Evolutionary conservation across 2,329 filamentous ascomycete genomes (phyloP).

Genomic region (Penicillium capsulatum): DNA sequence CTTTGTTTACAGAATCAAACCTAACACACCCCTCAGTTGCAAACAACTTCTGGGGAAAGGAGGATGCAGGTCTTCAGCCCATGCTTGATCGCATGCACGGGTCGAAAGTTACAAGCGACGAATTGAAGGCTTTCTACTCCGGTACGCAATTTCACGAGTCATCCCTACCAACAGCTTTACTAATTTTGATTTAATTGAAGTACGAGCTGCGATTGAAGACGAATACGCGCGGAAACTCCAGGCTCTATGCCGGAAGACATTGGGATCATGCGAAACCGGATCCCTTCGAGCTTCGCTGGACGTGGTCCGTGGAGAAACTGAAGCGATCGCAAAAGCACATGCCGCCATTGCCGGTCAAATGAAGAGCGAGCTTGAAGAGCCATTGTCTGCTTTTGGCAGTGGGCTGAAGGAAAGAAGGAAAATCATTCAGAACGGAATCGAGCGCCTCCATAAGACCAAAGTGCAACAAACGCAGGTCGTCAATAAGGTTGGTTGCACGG

Average conservation of each 20-base stretch:
- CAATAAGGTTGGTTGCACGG: constrained; percentile 66
- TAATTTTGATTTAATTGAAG: constrained; percentile 31
- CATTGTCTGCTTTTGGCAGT: constrained; percentile 82
- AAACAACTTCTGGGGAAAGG: constrained; percentile 99
- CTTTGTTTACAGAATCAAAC: neutral
- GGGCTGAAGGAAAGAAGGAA: constrained; percentile 96
- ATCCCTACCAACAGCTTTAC: neutral
- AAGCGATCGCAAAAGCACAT: constrained; percentile 91
- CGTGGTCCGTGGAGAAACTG: constrained; percentile 80
- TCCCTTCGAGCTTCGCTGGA: constrained; percentile 81
- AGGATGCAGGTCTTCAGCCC: constrained; percentile 90
- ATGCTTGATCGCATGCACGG: constrained; percentile 91
- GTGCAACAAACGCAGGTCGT: constrained; percentile 84
- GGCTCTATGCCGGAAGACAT: constrained; percentile 76
- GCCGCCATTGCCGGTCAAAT: constrained; percentile 87
- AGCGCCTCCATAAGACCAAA: constrained; percentile 91
- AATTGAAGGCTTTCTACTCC: constrained; percentile 85
- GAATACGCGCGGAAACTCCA: constrained; percentile 90
- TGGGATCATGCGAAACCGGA: constrained; percentile 83
- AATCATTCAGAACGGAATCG: constrained; percentile 89
- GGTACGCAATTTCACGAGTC: constrained; percentile 49
- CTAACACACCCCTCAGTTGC: constrained; percentile 56
- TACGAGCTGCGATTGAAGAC: constrained; percentile 89
- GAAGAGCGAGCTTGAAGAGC: constrained; percentile 94
- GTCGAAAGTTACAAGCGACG: constrained; percentile 91